Evolutionary conservation across 1,284 basidiomycete genomes (phyloP), one percentile per base, ranked within the genome.

Genomic region (Singerocomus rubriflavus): DNA sequence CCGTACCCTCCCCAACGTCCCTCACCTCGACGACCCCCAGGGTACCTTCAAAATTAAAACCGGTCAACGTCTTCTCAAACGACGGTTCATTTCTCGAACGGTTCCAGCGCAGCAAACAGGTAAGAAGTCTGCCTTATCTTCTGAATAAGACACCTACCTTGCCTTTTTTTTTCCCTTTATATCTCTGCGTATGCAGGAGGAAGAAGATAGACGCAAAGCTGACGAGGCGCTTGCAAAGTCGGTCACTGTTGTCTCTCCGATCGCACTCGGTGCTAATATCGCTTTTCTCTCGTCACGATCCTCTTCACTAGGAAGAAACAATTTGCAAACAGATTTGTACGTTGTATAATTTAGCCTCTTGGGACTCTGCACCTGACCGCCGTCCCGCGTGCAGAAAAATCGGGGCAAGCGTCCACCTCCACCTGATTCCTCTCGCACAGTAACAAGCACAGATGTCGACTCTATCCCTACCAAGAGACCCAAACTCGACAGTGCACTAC

Each of bases 271-370:
- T 9, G 27, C 31, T 40, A 32, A 55, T 4, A 16, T 31, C 30
- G 16, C 7, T 6, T 17, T 29, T 16, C 10, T 12, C 8, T 29
- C 16, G 12, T 45, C 59, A 9, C 46, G 45, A 27, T 44, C 16
- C 6, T 47, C 46, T 17, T 32, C n/a, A 44, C 14, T 59, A 85
- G 82, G 67, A 85, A 83, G 64, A 77, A 72, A 46, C 67, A 74
- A 12, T 85, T 85, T 64, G 78, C 79, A 51, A 71, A 73, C 56
- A 75, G 82, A 62, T 85, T 85, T 73, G 82, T 84, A 61, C 69
- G 82, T 78, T 21, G 3, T 30, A 17, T 13, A 10, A 12, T 38
- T 17, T 26, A 10, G 11, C 7, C n/a, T 16, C 11, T 6, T 10
- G 1, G 1, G 5, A 7, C n/a, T 13, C 33, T 21, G 21, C 6